Conservation (phyloP, 2,329 filamentous ascomycete species). For the Atkinsonella texensis region DNA sequence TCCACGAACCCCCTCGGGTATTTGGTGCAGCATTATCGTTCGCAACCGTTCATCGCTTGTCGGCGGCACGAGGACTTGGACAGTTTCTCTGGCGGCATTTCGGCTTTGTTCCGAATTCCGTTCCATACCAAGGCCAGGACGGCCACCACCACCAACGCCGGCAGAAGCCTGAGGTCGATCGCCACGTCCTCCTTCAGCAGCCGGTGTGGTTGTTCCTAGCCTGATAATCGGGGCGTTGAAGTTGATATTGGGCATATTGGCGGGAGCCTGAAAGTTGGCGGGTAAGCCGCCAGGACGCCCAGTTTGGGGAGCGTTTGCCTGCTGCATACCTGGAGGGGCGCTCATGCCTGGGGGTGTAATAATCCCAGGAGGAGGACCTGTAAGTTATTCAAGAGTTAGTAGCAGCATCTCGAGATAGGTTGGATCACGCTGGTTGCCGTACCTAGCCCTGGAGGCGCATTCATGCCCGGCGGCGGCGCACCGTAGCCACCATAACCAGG, state of each 20-base stretch:
- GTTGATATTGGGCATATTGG: constrained; percentile 95
- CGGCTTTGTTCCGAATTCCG: constrained; percentile 55
- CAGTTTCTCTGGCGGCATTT: constrained; percentile 52
- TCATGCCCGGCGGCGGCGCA: constrained; percentile 52
- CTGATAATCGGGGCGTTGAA: constrained; percentile 95
- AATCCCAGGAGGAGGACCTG: constrained; percentile 70
- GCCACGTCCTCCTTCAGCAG: constrained; percentile 27
- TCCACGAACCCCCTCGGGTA: constrained; percentile 65
- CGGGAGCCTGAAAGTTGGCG: constrained; percentile 72
- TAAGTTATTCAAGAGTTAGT: constrained; percentile 1
- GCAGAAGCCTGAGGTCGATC: constrained; percentile 18
- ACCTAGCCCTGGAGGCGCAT: constrained; percentile 75
- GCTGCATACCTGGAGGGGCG: constrained; percentile 69
- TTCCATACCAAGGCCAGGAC: constrained; percentile 46
- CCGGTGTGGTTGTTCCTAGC: constrained; percentile 67
- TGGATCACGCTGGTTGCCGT: constrained; percentile 21
- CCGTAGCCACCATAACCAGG: constrained; percentile 64
- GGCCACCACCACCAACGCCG: constrained; percentile 21
- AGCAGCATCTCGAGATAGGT: not conserved
- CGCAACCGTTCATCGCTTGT: constrained; percentile 83
- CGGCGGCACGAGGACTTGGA: constrained; percentile 65
- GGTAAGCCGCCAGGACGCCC: constrained; percentile 73
- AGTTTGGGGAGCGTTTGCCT: constrained; percentile 60
- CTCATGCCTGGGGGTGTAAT: constrained; percentile 66
- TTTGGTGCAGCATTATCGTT: constrained; percentile 80